These are phyloP conservation scores for Gynandropsis gynandra DNA, from an alignment of 345 rosid species.

Conservation along the genomic window DNA sequence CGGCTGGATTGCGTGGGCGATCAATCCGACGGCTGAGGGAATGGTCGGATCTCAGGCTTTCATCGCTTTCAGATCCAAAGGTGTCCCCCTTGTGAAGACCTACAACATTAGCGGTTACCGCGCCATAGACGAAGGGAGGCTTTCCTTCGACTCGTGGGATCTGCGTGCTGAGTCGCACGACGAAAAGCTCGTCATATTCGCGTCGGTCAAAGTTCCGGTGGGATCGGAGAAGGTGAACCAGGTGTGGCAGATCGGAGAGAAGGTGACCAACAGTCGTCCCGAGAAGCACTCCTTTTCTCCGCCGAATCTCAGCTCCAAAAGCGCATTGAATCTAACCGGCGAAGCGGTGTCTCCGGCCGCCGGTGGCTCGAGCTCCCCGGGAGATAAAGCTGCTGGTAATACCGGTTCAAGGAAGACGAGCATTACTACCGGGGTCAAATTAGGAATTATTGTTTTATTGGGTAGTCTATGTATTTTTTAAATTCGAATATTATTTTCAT, in stretches of 20 bases:
- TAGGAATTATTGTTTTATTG: slow-evolving; percentile 22
- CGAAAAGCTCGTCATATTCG: slow-evolving; percentile 39
- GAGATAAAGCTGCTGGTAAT: slow-evolving; percentile 21
- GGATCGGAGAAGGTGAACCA: slow-evolving; percentile 47
- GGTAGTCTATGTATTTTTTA: too few relatives aligned
- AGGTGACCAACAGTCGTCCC: slow-evolving; percentile 31
- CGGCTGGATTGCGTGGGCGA: slow-evolving; percentile 83
- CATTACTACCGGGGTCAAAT: slow-evolving; percentile 23
- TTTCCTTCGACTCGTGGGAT: slow-evolving; percentile 56
- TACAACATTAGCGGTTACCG: slow-evolving; percentile 41
- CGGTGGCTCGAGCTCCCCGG: slow-evolving; percentile 17
- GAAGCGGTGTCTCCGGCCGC: neutral
- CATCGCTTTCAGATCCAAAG: slow-evolving; percentile 40
- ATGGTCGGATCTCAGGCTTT: slow-evolving; percentile 70
- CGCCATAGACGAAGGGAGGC: slow-evolving; percentile 20
- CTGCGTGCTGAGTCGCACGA: slow-evolving; percentile 28
- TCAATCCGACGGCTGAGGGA: slow-evolving; percentile 45
- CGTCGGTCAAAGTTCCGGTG: slow-evolving; percentile 48
- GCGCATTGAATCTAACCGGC: slow-evolving; percentile 13
- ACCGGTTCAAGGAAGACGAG: slow-evolving; percentile 8
- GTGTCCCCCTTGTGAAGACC: slow-evolving; percentile 28
- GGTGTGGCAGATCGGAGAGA: slow-evolving; percentile 79
- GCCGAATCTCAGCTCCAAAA: slow-evolving; percentile 26
- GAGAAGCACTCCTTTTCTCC: slow-evolving; percentile 21
- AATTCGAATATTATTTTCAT: too few relatives aligned